phyloP scores from a whole-genome alignment of 2,329 filamentous ascomycete genomes.

The Aspergillus novofumigatus region DNA sequence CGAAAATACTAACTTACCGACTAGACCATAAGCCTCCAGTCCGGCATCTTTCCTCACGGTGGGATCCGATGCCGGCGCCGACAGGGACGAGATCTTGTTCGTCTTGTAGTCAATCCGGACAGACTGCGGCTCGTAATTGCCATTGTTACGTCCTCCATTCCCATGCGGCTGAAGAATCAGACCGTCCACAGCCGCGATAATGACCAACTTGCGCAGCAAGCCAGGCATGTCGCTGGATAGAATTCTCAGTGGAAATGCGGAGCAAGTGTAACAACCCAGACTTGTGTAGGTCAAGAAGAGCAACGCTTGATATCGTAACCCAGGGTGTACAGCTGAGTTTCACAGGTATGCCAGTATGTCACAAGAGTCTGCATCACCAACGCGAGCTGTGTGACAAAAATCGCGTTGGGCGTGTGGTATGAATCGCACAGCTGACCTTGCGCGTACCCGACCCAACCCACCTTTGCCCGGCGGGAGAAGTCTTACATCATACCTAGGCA shows the following conservation, averaged over 20 bases:
- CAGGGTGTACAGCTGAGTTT: neutral
- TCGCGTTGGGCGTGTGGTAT: neutral
- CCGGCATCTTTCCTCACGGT: slow-evolving; percentile 29
- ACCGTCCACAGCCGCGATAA: slow-evolving; percentile 78
- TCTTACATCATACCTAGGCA: neutral
- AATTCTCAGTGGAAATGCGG: slow-evolving; percentile 6
- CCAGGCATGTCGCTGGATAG: slow-evolving; percentile 58
- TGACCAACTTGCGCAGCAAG: slow-evolving; percentile 72
- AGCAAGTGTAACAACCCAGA: neutral
- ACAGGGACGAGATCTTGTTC: slow-evolving; percentile 47
- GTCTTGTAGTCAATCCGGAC: slow-evolving; percentile 69
- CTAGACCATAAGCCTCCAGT: slow-evolving; percentile 51
- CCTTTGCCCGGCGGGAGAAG: neutral
- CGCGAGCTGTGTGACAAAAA: neutral
- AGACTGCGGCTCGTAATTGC: slow-evolving; percentile 51
- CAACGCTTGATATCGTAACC: neutral
- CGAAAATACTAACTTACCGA: slow-evolving; percentile 45
- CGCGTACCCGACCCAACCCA: neutral
- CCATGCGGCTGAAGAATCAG: slow-evolving; percentile 72
- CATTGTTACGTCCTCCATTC: slow-evolving; percentile 43
- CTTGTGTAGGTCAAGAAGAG: neutral
- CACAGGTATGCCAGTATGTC: neutral
- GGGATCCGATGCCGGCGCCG: slow-evolving; percentile 27
- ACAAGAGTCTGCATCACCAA: neutral
- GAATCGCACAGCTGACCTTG: neutral